phyloP scores from a whole-genome alignment of 192 early-diverging fungal genomes.

The Fimicolochytrium jonesii region DNA sequence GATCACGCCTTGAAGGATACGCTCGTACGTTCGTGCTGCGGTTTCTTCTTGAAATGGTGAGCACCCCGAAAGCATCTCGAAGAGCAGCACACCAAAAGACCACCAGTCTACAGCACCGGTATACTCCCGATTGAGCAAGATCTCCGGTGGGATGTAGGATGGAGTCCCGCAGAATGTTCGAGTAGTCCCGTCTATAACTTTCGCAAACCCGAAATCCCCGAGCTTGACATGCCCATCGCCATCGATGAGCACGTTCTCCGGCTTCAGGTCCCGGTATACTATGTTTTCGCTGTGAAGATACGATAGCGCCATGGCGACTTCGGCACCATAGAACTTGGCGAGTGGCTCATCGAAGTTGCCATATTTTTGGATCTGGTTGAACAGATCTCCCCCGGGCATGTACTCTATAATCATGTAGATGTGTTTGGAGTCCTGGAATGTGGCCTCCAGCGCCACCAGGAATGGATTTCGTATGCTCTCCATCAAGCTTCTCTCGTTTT shows the following conservation, averaged over 20 bases:
- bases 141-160: constrained; percentile 42
- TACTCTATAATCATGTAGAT: constrained; percentile 51
- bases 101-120: constrained; percentile 95
- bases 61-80: constrained; percentile 45
- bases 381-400: constrained; percentile 70
- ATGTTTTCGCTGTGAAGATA: constrained; percentile 38
- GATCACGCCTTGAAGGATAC: constrained; percentile 41
- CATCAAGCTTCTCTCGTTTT: constrained; percentile 85
- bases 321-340: constrained; percentile 19
- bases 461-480: constrained; percentile 41
- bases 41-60: constrained; percentile 41
- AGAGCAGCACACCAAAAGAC: constrained; percentile 88
- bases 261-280: constrained; percentile 40
- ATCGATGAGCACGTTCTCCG: constrained; percentile 65
- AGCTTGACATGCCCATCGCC: constrained; percentile 69
- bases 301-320: constrained; percentile 35
- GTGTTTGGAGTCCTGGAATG: constrained; percentile 43
- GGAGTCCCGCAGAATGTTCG: constrained; percentile 87
- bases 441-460: constrained; percentile 36
- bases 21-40: constrained; percentile 41
- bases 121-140: constrained; percentile 78
- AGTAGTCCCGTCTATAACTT: constrained; percentile 53
- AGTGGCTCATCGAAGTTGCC: constrained; percentile 23
- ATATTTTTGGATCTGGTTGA: constrained; percentile 58
- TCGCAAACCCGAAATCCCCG: constrained; percentile 72